These are phyloP conservation scores for Candida orba DNA, from an alignment of 805 yeast species.

Conservation along the genomic window DNA sequence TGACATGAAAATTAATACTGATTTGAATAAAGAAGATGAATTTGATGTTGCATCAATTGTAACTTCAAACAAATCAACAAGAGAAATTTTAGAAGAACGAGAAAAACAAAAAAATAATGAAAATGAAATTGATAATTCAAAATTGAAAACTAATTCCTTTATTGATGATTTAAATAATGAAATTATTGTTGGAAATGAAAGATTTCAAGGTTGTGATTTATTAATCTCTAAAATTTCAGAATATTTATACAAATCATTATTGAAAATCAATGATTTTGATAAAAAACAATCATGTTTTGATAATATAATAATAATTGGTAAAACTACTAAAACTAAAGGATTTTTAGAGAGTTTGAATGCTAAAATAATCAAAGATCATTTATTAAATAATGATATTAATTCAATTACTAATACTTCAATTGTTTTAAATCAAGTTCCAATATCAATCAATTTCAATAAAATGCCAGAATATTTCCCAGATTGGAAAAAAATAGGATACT, in stretches of 20 bases:
- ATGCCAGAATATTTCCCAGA: constrained; percentile 91
- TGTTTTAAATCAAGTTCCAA: constrained; percentile 65
- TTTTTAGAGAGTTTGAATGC: constrained; percentile 62
- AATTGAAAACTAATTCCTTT: constrained; percentile 67
- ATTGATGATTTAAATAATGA: constrained; percentile 57
- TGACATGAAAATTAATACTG: constrained; percentile 47
- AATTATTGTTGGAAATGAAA: constrained; percentile 76
- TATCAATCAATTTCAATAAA: constrained; percentile 57
- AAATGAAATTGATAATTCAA: constrained; percentile 45
- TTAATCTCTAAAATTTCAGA: constrained; percentile 50
- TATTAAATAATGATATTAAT: constrained; percentile 31
- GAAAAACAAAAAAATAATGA: constrained; percentile 36
- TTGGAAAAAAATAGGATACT: constrained; percentile 80
- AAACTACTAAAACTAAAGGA: constrained; percentile 70
- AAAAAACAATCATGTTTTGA: constrained; percentile 82
- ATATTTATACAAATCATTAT: constrained; percentile 45
- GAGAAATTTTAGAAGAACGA: constrained; percentile 62
- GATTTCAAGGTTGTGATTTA: constrained; percentile 72
- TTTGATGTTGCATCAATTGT: constrained; percentile 88
- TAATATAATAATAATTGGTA: constrained; percentile 71
- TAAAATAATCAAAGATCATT: constrained; percentile 47
- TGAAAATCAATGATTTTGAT: constrained; percentile 55
- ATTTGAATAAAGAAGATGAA: constrained; percentile 50
- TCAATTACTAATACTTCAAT: constrained; percentile 8
- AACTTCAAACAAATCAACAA: constrained; percentile 57